Percentiles rank a stretch among this genome's conserved stretches.
Conservation (phyloP, 495 filamentous ascomycete species). For the Emericellopsis terricola region DNA sequence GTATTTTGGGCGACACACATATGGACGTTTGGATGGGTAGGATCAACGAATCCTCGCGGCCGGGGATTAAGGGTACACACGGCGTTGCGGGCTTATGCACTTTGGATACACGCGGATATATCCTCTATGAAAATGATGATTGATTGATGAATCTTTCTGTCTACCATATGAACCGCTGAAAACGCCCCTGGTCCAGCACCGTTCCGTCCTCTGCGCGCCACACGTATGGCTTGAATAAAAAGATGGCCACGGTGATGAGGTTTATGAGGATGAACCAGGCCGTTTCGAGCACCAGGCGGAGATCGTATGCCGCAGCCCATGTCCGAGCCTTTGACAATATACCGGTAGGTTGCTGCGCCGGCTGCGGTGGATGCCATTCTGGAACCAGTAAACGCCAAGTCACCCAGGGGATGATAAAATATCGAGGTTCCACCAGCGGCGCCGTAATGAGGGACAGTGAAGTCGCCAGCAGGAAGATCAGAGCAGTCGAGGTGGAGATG, state of each 20-base stretch:
- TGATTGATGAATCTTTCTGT: neutral
- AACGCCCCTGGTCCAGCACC: constrained; percentile 49
- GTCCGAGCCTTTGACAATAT: constrained; percentile 5
- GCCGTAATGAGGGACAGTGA: constrained; percentile 66
- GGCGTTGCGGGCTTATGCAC: no score
- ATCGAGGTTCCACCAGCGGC: constrained; percentile 83
- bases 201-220: constrained; percentile 35
- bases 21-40: no score
- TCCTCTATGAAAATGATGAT: no score
- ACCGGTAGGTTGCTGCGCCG: neutral
- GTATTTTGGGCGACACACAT: no score
- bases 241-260: constrained; percentile 57
- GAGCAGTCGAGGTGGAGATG: constrained; percentile 20
- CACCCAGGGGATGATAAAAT: constrained; percentile 90
- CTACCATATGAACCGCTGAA: constrained; percentile 92
- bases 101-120: no score
- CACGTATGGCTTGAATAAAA: constrained; percentile 59
- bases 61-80: no score
- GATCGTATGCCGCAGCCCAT: constrained; percentile 4
- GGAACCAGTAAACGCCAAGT: constrained; percentile 78
- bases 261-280: constrained; percentile 63
- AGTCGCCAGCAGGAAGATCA: constrained; percentile 55
- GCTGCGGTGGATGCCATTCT: constrained; percentile 9
- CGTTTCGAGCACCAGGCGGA: constrained; percentile 52
- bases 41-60: no score